Conservation (phyloP, 2,329 filamentous ascomycete species). For the Paracorniculantispora psalliotae region DNA sequence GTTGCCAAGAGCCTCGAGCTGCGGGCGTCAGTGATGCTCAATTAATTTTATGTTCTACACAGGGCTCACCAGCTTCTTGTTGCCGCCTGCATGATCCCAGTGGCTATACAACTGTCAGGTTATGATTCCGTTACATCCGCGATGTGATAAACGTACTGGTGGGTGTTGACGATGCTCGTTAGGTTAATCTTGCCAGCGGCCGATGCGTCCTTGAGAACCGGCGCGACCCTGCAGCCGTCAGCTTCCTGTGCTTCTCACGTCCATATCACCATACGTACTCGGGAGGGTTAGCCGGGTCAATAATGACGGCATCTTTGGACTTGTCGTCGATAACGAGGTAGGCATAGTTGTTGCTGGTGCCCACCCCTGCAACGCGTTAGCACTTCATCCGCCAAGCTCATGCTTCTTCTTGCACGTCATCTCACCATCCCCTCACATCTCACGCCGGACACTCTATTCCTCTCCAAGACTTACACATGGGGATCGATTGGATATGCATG, state of each 20-base stretch:
- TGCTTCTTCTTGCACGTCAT: constrained; percentile 13
- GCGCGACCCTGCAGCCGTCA: constrained; percentile 45
- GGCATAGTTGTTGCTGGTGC: constrained; percentile 76
- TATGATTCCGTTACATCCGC: background rate
- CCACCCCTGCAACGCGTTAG: constrained; percentile 55
- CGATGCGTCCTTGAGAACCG: constrained; percentile 68
- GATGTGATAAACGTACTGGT: constrained; percentile 70
- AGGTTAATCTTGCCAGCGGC: constrained; percentile 70
- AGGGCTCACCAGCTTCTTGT: constrained; percentile 64
- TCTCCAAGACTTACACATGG: constrained; percentile 64
- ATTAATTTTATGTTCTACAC: background rate
- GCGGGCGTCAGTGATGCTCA: background rate
- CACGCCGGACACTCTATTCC: background rate
- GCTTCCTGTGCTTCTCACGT: background rate
- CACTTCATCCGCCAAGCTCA: background rate
- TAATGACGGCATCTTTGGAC: constrained; percentile 70
- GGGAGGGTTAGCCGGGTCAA: constrained; percentile 73
- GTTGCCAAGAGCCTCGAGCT: constrained; percentile 44
- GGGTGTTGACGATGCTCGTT: constrained; percentile 89
- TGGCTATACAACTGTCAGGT: constrained; percentile 54
- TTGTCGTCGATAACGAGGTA: constrained; percentile 77
- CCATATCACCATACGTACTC: constrained; percentile 50
- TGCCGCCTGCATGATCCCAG: constrained; percentile 91
- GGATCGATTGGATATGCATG: constrained; percentile 86
- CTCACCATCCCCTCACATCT: background rate